Evolutionary conservation across 352 stramenopile genomes (phyloP).

Genomic region (Phytophthora crassamura): DNA sequence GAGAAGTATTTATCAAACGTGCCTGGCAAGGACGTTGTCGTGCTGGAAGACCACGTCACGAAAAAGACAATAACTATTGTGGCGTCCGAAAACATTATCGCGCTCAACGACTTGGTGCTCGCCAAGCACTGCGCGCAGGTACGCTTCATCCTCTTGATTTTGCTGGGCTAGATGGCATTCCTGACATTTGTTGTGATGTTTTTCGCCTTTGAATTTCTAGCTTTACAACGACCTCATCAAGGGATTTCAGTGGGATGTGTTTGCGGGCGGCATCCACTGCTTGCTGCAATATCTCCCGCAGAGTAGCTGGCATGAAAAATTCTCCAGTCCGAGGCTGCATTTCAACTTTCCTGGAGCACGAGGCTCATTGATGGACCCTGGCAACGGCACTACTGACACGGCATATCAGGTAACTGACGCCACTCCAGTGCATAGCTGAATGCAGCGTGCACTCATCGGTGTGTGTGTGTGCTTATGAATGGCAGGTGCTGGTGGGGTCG

Average conservation of each 20-base stretch:
- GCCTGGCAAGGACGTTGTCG: slow-evolving; percentile 64
- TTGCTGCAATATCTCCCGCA: slow-evolving; percentile 83
- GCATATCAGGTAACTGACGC: slow-evolving; percentile 62
- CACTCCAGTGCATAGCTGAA: neutral
- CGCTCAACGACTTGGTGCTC: slow-evolving; percentile 72
- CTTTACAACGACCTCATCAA: slow-evolving; percentile 83
- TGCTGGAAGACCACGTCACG: slow-evolving; percentile 70
- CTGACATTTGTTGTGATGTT: slow-evolving; percentile 15
- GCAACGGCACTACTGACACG: slow-evolving; percentile 83
- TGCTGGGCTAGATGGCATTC: slow-evolving; percentile 1
- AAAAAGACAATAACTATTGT: slow-evolving; percentile 77
- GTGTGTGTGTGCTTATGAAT: slow-evolving; percentile 3
- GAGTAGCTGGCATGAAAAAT: slow-evolving; percentile 63
- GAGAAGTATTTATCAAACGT: slow-evolving; percentile 74
- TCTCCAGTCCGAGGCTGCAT: slow-evolving; percentile 73
- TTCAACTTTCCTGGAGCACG: slow-evolving; percentile 81
- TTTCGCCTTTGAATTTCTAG: slow-evolving; percentile 27
- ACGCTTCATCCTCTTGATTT: slow-evolving; percentile 8
- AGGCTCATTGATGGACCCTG: slow-evolving; percentile 64
- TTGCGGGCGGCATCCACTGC: slow-evolving; percentile 83
- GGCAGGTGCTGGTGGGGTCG: slow-evolving; percentile 73
- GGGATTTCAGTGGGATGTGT: slow-evolving; percentile 87
- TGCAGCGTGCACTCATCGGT: neutral
- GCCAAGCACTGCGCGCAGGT: slow-evolving; percentile 76
- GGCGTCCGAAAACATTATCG: slow-evolving; percentile 77